phyloP scores from a whole-genome alignment of 1,284 basidiomycete genomes.

The Ceratorhiza oryzae-sativae region DNA sequence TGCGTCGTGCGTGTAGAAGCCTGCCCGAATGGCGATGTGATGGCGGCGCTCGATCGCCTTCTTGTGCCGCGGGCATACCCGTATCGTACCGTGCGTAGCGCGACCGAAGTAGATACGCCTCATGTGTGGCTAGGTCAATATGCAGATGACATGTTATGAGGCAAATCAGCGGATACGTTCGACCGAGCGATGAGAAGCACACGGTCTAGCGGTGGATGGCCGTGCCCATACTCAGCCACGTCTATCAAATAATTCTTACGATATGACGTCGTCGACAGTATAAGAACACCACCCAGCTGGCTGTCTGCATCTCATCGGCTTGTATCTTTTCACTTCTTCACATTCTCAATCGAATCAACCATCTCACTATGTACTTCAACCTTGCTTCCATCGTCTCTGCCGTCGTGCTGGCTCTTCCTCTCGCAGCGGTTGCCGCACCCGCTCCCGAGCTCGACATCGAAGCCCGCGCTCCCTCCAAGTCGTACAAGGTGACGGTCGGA shows the following conservation, averaged over 20 bases:
- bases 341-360: background rate
- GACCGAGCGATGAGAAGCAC: background rate
- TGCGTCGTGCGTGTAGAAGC: no score
- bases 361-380: slow-evolving; percentile 28
- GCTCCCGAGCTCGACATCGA: slow-evolving; percentile 2
- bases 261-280: no score
- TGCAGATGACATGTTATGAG: background rate
- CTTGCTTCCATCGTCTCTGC: slow-evolving; percentile 16
- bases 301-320: slow-evolving; percentile 1
- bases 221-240: background rate
- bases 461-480: background rate
- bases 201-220: background rate
- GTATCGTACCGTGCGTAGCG: background rate
- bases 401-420: slow-evolving; percentile 21
- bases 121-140: background rate
- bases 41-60: background rate
- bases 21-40: slow-evolving; percentile 1
- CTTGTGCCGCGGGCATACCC: background rate
- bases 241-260: background rate
- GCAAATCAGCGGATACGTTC: background rate
- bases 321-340: background rate
- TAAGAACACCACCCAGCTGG: no score
- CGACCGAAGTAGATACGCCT: background rate
- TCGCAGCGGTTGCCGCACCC: slow-evolving; percentile 3
- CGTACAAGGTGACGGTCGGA: slow-evolving; percentile 28